Base-by-base conservation (phyloP, 2,329 filamentous ascomycete genomes). In the Diaporthe sp. region DNA sequence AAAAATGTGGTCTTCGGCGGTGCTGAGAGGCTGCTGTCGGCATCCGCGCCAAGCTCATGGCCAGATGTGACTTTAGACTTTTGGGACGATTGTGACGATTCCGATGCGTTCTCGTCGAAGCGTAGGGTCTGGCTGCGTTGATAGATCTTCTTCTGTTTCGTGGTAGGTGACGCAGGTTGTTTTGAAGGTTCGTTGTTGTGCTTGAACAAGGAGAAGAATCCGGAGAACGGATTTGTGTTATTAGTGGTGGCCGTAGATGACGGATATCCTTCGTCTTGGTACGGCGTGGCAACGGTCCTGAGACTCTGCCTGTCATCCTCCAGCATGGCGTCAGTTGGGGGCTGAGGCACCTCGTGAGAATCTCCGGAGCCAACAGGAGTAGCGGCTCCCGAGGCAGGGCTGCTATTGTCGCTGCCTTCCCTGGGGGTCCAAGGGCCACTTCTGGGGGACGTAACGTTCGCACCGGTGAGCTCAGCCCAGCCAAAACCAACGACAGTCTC, bases 1-100 rank as follows among this genome's bases (percentile, higher is more conserved):
- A 99, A 98, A 77, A 99, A 94, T 0, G 95, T 97, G 0, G 97
- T 98, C 79, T 92, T 94, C 0, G 97, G 97, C 5, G 97, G 97
- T 10, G 95, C 93, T 71, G 90, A 87, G 73, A 94, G 83, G 15
- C 83, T 85, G 37, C 55, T 87, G 84, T 3, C 65, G 28, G 81
- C 78, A 13, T 86, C 86, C 22, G 86, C 85, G 3, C 84, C 83
- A 22, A 87, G 79, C 76, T 90, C 89, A 10, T 88, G 84, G 4
- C 90, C 90, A 1, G 86, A 81, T 0, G 89, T 90, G 5, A 88
- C 88, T 51, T 81, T 84, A 4, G 86, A 85, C 72, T 74, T 82
- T 53, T 83, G 84, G 34, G 83, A 82, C 28, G 83, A 78, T 9
- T 83, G 81, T 8, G 80, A 79, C 2, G 78, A 77, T 13, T 81